These are phyloP conservation scores for Pelargonium australe DNA, from an alignment of 441 rosid species.

Conservation along the genomic window DNA sequence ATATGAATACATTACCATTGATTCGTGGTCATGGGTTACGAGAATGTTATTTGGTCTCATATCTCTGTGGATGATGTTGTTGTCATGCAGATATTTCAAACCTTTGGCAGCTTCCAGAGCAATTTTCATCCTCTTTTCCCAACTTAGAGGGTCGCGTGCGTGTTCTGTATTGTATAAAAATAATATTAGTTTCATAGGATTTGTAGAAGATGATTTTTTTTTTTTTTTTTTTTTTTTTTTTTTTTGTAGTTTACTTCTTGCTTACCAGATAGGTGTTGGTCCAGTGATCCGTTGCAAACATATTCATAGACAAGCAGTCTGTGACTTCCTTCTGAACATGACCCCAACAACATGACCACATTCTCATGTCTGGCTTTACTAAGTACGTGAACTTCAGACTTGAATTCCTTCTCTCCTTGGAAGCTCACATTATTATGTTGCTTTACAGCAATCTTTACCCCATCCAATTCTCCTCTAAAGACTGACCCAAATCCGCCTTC, in stretches of 20 bases:
- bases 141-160: slow-evolving; percentile 27
- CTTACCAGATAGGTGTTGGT: slow-evolving; percentile 51
- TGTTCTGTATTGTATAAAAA: slow-evolving; percentile 30
- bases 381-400: slow-evolving; percentile 22
- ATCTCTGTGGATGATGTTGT: slow-evolving; percentile 46
- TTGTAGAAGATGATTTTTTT: background rate
- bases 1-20: slow-evolving; percentile 34
- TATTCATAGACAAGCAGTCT: slow-evolving; percentile 39
- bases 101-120: slow-evolving; percentile 37
- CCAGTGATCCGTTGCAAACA: slow-evolving; percentile 44
- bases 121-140: slow-evolving; percentile 37
- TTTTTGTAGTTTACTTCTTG: background rate
- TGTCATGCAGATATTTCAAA: slow-evolving; percentile 33
- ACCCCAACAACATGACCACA: slow-evolving; percentile 34
- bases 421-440: slow-evolving; percentile 21
- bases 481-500: slow-evolving; percentile 57
- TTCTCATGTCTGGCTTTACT: slow-evolving; percentile 33
- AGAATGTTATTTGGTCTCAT: slow-evolving; percentile 55
- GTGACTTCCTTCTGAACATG: slow-evolving; percentile 31
- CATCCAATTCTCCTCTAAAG: slow-evolving; percentile 31
- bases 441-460: slow-evolving; percentile 29
- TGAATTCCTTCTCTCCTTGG: slow-evolving; percentile 23
- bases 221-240: background rate
- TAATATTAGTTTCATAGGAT: background rate
- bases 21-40: slow-evolving; percentile 36